phyloP scores from a whole-genome alignment of 2,329 filamentous ascomycete genomes.

The Fusarium sp. region DNA sequence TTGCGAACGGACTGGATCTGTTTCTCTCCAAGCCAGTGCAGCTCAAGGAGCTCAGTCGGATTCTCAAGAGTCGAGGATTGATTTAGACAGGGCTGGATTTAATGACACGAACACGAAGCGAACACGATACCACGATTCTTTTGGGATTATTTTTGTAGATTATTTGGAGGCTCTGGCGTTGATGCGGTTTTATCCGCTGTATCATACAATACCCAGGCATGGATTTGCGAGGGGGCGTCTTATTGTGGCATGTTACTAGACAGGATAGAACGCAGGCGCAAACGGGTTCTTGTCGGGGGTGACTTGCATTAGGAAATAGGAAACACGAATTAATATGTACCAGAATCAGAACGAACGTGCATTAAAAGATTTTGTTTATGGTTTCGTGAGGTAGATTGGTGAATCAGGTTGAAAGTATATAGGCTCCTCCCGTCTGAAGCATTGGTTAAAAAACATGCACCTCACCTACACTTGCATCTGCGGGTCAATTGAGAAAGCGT shows the following conservation, averaged over 20 bases:
- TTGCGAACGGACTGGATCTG: conserved; percentile 65
- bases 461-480: not conserved
- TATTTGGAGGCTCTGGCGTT: not conserved
- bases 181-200: conserved; percentile 19
- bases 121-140: conserved; percentile 16
- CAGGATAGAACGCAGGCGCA: conserved; percentile 22
- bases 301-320: not conserved
- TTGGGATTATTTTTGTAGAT: not conserved
- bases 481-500: not conserved
- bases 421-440: not conserved
- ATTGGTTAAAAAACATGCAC: not conserved
- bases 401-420: not conserved
- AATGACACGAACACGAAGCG: not conserved
- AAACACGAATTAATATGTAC: not conserved
- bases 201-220: not conserved
- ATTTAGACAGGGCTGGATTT: conserved; percentile 2
- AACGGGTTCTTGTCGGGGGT: not conserved
- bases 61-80: conserved; percentile 23
- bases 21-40: conserved; percentile 67
- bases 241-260: conserved; percentile 20
- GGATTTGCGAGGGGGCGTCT: not conserved
- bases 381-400: not conserved
- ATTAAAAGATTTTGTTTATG: rapidly evolving
- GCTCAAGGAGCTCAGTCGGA: conserved; percentile 52
- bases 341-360: rapidly evolving